Evolutionary conservation across 129 eudicot species (phyloP), one percentile per base, ranked within the genome.

Genomic region (Flaveria ramosissima): DNA sequence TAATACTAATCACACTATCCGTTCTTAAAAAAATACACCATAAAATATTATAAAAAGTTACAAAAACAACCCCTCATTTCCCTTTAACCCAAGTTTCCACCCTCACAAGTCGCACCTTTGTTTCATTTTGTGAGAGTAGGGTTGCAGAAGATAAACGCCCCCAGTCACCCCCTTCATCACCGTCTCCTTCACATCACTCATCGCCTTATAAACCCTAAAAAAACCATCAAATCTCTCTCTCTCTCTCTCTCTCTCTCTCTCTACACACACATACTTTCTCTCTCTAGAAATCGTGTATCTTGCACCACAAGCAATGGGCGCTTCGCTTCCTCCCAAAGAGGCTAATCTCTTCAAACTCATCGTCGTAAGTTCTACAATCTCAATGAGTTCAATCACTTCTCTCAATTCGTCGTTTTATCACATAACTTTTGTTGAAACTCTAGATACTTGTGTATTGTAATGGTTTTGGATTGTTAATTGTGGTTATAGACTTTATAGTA

Each of bases 281-380:
- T 65, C 68, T 76, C 57, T 52, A 52, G 2, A 53, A 64, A 57
- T 23, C 53, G 41, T 43, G 59, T 47, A 47, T 24, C 47, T 42
- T 43, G 71, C 60, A 55, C 55, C 80, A 68, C 61, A 82, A 80
- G 70, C 84, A 81, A 94, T 94, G 99, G 99, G 99, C 77, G 96
- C 88, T 68, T 84, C 98, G 71, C 97, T 94, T 73, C 99, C 99
- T 71, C 90, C 99, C 19, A 94, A 91, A 86, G 99, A 94, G 84
- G 97, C 99, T 70, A 94, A 94, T 82, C 99, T 94, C 88, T 94
- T 94, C 85, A 94, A 94, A 68, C 96, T 91, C 92, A 94, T 94
- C 84, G 99, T 94, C 75, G 99, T 94, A 85, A 84, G 96, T 72
- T 71, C 50, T 23, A 70, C 65, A 42, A 36, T 66, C 73, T 77